phyloP scores from a whole-genome alignment of 2,329 filamentous ascomycete genomes.

The Paecilomyces dactylethromorphus region DNA sequence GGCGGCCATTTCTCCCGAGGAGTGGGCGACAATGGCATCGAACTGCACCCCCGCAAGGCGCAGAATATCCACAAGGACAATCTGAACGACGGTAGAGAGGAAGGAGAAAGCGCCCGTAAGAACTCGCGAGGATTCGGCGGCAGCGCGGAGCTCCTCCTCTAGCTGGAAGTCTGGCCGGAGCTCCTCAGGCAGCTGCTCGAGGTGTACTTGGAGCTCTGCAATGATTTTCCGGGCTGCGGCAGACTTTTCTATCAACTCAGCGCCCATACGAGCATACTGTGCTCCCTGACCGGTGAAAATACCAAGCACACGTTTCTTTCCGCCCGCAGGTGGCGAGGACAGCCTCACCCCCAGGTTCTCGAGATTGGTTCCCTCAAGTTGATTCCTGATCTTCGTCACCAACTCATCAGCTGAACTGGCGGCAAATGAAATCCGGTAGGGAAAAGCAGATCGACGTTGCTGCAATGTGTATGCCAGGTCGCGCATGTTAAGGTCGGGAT shows the following conservation, averaged over 20 bases:
- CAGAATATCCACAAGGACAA: slow-evolving; percentile 13
- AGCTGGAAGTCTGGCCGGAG: too few species aligned
- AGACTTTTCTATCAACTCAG: background rate
- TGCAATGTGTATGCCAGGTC: background rate
- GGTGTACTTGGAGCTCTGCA: background rate
- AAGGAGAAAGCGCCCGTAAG: background rate
- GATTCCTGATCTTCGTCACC: slow-evolving; percentile 1
- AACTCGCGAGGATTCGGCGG: too few species aligned
- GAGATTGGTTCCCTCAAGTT: too few species aligned
- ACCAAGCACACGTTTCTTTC: slow-evolving; percentile 5
- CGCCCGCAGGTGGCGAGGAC: too few species aligned
- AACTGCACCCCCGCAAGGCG: slow-evolving; percentile 24
- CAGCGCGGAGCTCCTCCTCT: too few species aligned
- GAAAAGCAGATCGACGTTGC: background rate
- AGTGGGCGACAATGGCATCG: slow-evolving; percentile 39
- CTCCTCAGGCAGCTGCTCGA: slow-evolving; percentile 5
- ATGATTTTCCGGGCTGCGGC: background rate
- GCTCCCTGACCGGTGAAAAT: slow-evolving; percentile 28
- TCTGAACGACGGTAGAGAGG: slow-evolving; percentile 16
- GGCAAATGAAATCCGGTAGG: background rate
- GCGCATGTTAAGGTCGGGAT: background rate
- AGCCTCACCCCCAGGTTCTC: too few species aligned
- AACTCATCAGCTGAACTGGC: background rate
- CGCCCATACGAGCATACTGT: slow-evolving; percentile 23
- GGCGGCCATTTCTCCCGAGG: slow-evolving; percentile 45